Conservation (phyloP, 2,329 filamentous ascomycete species). For the Beauveria medogensis region DNA sequence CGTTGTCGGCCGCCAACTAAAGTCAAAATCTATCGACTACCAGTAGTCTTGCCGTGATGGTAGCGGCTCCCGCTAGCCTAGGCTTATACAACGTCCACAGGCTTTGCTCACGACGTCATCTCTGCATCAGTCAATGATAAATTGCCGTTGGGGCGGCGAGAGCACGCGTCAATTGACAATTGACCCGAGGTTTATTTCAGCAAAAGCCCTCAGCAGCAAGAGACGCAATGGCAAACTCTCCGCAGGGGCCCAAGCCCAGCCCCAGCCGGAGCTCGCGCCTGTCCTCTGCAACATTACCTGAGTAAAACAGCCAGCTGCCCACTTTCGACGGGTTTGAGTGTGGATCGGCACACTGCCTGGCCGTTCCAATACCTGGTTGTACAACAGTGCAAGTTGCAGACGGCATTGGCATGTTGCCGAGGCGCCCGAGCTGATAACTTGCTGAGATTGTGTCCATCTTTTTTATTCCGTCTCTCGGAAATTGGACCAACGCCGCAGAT, state of each 20-base stretch:
- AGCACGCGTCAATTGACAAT: not conserved
- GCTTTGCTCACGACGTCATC: not conserved
- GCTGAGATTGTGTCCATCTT: too few species aligned
- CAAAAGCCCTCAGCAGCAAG: not conserved
- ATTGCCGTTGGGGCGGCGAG: not conserved
- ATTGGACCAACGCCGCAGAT: not conserved
- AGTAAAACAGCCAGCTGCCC: not conserved
- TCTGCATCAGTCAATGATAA: not conserved
- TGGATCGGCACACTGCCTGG: not conserved
- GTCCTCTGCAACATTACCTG: not conserved
- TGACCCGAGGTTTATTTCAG: not conserved
- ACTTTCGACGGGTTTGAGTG: not conserved
- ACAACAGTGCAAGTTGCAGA: not conserved
- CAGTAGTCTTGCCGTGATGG: not conserved
- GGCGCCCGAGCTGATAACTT: too few species aligned
- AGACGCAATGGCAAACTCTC: not conserved
- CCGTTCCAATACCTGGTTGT: not conserved
- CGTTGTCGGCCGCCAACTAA: not conserved
- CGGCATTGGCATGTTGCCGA: too few species aligned
- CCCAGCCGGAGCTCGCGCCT: not conserved
- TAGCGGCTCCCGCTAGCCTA: not conserved
- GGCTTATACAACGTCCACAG: not conserved
- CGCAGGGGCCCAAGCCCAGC: not conserved
- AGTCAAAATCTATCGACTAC: constrained; percentile 1
- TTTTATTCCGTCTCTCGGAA: not conserved